Conservation (phyloP, 192 early-diverging fungal species). For the Thamnidium elegans region DNA sequence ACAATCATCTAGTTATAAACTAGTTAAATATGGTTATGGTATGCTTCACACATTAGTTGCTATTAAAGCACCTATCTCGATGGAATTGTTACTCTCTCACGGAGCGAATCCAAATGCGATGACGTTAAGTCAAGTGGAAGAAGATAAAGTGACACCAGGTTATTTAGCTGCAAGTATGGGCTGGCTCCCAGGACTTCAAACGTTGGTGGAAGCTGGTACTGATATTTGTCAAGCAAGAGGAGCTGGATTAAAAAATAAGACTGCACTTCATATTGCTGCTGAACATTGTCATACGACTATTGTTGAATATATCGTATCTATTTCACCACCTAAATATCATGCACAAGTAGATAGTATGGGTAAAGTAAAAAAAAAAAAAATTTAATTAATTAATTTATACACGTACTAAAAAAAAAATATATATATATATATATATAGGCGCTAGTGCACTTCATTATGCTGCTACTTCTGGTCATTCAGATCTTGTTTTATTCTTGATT, state of each 20-base stretch:
- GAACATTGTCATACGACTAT: conserved; percentile 16
- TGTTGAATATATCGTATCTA: conserved; percentile 20
- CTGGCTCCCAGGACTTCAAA: conserved; percentile 33
- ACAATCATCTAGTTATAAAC: conserved; percentile 16
- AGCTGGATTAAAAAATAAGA: conserved; percentile 18
- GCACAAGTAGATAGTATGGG: conserved; percentile 16
- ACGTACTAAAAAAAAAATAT: background rate
- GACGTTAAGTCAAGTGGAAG: conserved; percentile 26
- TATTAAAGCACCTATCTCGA: conserved; percentile 14
- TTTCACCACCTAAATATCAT: conserved; percentile 16
- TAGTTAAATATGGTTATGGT: conserved; percentile 35
- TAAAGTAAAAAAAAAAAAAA: conserved; percentile 9
- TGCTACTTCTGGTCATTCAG: conserved; percentile 26
- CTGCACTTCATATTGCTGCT: conserved; percentile 31
- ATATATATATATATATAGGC: conserved; percentile 19
- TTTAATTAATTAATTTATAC: background rate
- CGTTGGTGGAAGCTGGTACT: conserved; percentile 29
- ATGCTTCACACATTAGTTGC: conserved; percentile 35
- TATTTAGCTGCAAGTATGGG: conserved; percentile 36
- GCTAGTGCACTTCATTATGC: conserved; percentile 36
- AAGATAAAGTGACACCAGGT: conserved; percentile 33
- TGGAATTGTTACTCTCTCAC: conserved; percentile 30
- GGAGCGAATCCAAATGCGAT: conserved; percentile 39
- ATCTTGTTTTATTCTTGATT: conserved; percentile 21
- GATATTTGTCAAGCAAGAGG: conserved; percentile 28